These are phyloP conservation scores for Erysimum cheiri DNA, from an alignment of 441 rosid genomes.

Conservation along the genomic window DNA sequence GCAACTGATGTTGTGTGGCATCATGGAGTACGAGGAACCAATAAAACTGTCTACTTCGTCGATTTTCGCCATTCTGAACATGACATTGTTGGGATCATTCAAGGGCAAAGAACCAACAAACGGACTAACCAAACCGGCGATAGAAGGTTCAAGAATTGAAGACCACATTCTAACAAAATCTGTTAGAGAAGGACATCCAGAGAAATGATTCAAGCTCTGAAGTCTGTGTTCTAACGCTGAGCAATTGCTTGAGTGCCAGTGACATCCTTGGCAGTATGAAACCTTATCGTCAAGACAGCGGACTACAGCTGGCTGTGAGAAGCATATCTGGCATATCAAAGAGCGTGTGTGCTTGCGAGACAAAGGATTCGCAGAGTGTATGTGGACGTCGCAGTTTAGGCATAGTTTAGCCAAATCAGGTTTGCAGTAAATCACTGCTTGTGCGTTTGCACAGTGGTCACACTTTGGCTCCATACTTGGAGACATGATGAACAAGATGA, in stretches of 20 bases:
- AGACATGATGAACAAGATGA: conserved; percentile 24
- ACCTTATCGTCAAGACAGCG: conserved; percentile 64
- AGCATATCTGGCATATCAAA: conserved; percentile 68
- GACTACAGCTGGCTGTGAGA: conserved; percentile 52
- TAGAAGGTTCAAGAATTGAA: conserved; percentile 49
- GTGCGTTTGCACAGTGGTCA: conserved; percentile 59
- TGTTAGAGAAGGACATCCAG: conserved; percentile 65
- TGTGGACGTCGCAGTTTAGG: conserved; percentile 59
- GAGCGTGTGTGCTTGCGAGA: conserved; percentile 70
- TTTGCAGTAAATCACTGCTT: conserved; percentile 74
- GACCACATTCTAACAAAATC: conserved; percentile 69
- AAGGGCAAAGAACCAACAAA: conserved; percentile 37
- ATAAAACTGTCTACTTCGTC: conserved; percentile 24
- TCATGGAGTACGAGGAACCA: conserved; percentile 40
- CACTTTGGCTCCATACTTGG: conserved; percentile 58
- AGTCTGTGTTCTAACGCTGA: conserved; percentile 51
- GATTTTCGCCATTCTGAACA: conserved; percentile 9
- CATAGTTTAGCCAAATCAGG: conserved; percentile 81
- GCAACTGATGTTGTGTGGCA: conserved; percentile 35
- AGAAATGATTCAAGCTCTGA: conserved; percentile 48
- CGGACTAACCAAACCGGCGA: conserved; percentile 23
- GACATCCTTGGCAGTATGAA: conserved; percentile 71
- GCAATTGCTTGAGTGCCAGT: conserved; percentile 56
- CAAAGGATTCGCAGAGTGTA: conserved; percentile 77
- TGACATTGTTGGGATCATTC: conserved; percentile 36